phyloP scores from a whole-genome alignment of 23 red algal species.

The Gracilaria domingensis region DNA sequence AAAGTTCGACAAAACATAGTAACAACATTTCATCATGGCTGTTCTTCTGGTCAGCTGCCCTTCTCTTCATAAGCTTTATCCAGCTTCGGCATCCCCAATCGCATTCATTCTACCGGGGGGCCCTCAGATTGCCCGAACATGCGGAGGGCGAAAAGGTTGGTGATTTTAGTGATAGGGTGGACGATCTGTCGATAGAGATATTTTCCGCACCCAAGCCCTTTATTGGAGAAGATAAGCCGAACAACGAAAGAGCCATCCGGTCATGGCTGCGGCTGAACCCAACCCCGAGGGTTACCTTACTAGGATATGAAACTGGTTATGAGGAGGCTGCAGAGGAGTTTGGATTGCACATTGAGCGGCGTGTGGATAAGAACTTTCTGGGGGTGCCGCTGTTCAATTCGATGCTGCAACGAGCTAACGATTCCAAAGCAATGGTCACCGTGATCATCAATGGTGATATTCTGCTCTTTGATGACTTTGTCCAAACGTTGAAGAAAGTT shows the following conservation, averaged over 20 bases:
- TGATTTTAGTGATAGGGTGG: constrained; percentile 77
- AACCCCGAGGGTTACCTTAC: constrained; percentile 79
- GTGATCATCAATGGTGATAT: constrained; percentile 99
- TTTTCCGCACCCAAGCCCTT: constrained; percentile 97
- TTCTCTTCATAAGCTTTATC: constrained; percentile 86
- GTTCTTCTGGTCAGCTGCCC: constrained; percentile 88
- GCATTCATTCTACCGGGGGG: constrained; percentile 28
- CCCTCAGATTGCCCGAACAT: constrained; percentile 44
- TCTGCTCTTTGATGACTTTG: constrained; percentile 90
- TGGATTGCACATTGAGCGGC: constrained; percentile 78
- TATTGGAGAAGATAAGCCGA: constrained; percentile 85
- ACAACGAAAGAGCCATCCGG: constrained; percentile 89
- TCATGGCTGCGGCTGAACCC: constrained; percentile 90
- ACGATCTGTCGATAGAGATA: constrained; percentile 82
- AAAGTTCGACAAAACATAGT: constrained; percentile 16
- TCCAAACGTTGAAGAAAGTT: constrained; percentile 85
- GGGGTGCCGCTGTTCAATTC: constrained; percentile 98
- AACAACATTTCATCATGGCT: constrained; percentile 87
- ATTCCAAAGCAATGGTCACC: constrained; percentile 76
- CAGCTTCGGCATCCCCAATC: constrained; percentile 73
- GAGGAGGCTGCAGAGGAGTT: constrained; percentile 83
- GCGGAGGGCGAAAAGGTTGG: constrained; percentile 71
- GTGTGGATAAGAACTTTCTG: constrained; percentile 97
- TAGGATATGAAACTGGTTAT: constrained; percentile 92
- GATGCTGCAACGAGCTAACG: constrained; percentile 90